Percentiles rank a stretch among this genome's conserved stretches.
Conservation (phyloP, 345 rosid genomes). For the Toxicodendron radicans region DNA sequence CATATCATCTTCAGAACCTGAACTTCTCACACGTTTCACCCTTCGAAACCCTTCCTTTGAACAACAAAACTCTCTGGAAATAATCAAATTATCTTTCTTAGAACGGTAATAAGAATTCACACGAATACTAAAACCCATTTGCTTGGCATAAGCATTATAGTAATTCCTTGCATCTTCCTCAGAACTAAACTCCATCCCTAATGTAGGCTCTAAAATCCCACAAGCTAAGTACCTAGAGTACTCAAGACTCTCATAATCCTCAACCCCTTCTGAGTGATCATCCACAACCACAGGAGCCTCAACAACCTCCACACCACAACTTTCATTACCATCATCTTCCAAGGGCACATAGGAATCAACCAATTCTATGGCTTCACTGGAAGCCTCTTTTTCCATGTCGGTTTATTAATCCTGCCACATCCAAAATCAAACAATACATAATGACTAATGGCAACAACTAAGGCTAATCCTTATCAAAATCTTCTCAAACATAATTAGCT, state of each 20-base stretch:
- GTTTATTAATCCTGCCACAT: slow-evolving; percentile 4
- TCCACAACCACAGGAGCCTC: slow-evolving; percentile 25
- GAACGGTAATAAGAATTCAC: slow-evolving; percentile 35
- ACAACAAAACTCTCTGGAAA: slow-evolving; percentile 33
- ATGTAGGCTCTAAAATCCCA: slow-evolving; percentile 25
- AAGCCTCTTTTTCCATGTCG: slow-evolving; percentile 25
- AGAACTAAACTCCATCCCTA: slow-evolving; percentile 32
- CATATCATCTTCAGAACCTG: slow-evolving; percentile 9
- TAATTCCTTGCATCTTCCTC: slow-evolving; percentile 35
- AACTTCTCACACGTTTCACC: slow-evolving; percentile 15
- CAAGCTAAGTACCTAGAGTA: slow-evolving; percentile 16
- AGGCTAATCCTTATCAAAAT: not conserved
- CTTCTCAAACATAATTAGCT: not conserved
- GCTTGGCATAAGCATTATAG: slow-evolving; percentile 32
- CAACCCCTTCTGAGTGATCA: slow-evolving; percentile 10
- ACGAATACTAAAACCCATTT: slow-evolving; percentile 29
- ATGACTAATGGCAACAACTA: not conserved
- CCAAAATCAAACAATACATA: slow-evolving; percentile 2
- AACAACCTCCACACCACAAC: slow-evolving; percentile 25
- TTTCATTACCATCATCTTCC: slow-evolving; percentile 22
- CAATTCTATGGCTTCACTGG: slow-evolving; percentile 21
- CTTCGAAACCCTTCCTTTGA: slow-evolving; percentile 29
- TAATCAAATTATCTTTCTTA: slow-evolving; percentile 29
- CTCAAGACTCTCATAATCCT: slow-evolving; percentile 18
- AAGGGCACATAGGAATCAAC: slow-evolving; percentile 20